phyloP scores from a whole-genome alignment of 108 stramenopile species.

The Pseudonitzschia multiseries region DNA sequence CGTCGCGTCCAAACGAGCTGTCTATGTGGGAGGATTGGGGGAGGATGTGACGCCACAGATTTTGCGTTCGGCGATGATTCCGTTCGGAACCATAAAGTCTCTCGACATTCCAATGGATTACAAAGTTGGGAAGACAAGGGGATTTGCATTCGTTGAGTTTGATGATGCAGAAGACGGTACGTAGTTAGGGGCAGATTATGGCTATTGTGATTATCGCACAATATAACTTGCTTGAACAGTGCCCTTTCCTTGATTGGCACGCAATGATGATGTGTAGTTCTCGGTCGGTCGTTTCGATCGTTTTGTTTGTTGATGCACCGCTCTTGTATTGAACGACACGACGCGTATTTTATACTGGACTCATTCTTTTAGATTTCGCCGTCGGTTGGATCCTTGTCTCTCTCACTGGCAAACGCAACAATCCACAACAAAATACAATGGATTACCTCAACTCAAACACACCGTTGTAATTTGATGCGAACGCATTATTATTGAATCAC shows the following conservation, averaged over 20 bases:
- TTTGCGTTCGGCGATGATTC: slow-evolving; percentile 93
- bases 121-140: slow-evolving; percentile 61
- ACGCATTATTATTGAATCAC: no score
- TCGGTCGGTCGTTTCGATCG: not conserved
- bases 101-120: slow-evolving; percentile 86
- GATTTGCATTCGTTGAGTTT: slow-evolving; percentile 94
- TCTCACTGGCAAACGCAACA: no score
- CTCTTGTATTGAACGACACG: not conserved
- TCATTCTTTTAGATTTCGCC: no score
- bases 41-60: slow-evolving; percentile 76
- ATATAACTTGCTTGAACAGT: no score
- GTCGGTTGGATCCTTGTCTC: no score
- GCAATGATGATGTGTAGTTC: not conserved
- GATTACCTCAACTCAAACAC: no score
- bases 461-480: no score
- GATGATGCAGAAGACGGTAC: slow-evolving; percentile 71
- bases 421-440: no score
- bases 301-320: not conserved
- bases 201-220: not conserved
- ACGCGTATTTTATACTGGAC: no score
- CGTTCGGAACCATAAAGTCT: slow-evolving; percentile 84
- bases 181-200: not conserved
- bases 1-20: slow-evolving; percentile 36
- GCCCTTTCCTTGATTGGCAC: not conserved
- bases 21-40: slow-evolving; percentile 70